Conservation (phyloP, 2,329 filamentous ascomycete species). For the Cercospora sp. region DNA sequence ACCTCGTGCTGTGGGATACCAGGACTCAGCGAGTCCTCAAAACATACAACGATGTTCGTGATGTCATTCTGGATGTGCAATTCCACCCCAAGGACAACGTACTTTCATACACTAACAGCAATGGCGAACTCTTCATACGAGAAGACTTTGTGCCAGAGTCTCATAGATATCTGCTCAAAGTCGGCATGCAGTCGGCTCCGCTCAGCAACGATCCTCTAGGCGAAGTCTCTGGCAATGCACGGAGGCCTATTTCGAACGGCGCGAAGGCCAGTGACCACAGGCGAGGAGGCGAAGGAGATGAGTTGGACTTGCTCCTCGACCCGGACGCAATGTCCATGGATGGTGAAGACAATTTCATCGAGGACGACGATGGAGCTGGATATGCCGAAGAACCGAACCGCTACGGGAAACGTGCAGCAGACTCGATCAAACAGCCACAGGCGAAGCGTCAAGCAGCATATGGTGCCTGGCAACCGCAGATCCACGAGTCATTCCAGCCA, state of each 20-base stretch:
- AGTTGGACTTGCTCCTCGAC: constrained; percentile 78
- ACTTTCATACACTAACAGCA: constrained; percentile 85
- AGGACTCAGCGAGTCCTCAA: constrained; percentile 81
- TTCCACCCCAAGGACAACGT: constrained; percentile 93
- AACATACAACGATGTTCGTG: constrained; percentile 67
- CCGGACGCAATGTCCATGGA: constrained; percentile 59
- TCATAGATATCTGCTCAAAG: constrained; percentile 51
- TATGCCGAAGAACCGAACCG: constrained; percentile 69
- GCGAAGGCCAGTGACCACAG: constrained; percentile 49
- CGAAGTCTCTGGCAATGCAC: constrained; percentile 67
- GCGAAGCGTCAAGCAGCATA: constrained; percentile 56
- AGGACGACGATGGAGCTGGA: constrained; percentile 92
- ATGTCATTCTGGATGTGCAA: constrained; percentile 78
- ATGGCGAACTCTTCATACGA: constrained; percentile 92
- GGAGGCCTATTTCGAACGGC: constrained; percentile 58
- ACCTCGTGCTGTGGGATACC: constrained; percentile 81
- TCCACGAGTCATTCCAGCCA: constrained; percentile 86
- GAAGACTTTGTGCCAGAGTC: constrained; percentile 62
- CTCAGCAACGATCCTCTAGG: constrained; percentile 79
- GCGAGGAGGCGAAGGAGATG: constrained; percentile 64
- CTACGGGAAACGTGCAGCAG: constrained; percentile 61
- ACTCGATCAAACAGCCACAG: constrained; percentile 42
- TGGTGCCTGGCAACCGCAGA: constrained; percentile 59
- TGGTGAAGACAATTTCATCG: constrained; percentile 75
- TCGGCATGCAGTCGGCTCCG: constrained; percentile 70